phyloP scores from a whole-genome alignment of 768 basidiomycete species.

The Russula compacta region DNA sequence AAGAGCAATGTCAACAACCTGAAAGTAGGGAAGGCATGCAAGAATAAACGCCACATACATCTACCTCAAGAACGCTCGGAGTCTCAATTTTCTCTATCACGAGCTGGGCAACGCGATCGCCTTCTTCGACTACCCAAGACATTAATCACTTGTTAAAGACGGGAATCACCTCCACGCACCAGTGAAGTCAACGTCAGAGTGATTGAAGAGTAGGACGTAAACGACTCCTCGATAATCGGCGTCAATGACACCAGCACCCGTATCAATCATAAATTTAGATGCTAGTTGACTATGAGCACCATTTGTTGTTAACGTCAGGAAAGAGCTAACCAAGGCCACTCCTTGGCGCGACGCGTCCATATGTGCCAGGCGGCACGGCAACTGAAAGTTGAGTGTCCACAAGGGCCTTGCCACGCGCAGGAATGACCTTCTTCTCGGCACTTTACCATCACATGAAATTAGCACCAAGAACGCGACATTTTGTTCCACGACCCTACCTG shows the following conservation, averaged over 20 bases:
- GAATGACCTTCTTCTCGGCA: constrained; percentile 76
- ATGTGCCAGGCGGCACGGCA: constrained; percentile 87
- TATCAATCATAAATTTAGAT: constrained; percentile 95
- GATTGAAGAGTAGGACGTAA: constrained; percentile 89
- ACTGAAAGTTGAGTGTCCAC: constrained; percentile 89
- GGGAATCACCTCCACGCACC: constrained; percentile 33
- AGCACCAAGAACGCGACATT: not conserved
- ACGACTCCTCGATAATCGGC: constrained; percentile 92
- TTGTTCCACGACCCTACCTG: constrained; percentile 43
- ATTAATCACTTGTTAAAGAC: not conserved
- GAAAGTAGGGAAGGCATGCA: not conserved
- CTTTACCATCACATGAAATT: constrained; percentile 31
- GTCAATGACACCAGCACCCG: constrained; percentile 95
- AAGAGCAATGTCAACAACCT: not conserved
- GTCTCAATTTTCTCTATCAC: constrained; percentile 87
- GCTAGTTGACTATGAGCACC: constrained; percentile 38
- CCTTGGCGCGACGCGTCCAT: constrained; percentile 93
- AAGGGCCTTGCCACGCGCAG: constrained; percentile 86
- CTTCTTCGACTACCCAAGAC: constrained; percentile 60
- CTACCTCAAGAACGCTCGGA: constrained; percentile 78
- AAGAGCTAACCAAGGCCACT: constrained; percentile 71
- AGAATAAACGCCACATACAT: constrained; percentile 39
- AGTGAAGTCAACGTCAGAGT: constrained; percentile 81
- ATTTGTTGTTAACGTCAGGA: not conserved
- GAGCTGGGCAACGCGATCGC: constrained; percentile 93